Evolutionary conservation across 2,329 filamentous ascomycete species (phyloP).

Genomic region (Ceratocystiopsis brevicomis): DNA sequence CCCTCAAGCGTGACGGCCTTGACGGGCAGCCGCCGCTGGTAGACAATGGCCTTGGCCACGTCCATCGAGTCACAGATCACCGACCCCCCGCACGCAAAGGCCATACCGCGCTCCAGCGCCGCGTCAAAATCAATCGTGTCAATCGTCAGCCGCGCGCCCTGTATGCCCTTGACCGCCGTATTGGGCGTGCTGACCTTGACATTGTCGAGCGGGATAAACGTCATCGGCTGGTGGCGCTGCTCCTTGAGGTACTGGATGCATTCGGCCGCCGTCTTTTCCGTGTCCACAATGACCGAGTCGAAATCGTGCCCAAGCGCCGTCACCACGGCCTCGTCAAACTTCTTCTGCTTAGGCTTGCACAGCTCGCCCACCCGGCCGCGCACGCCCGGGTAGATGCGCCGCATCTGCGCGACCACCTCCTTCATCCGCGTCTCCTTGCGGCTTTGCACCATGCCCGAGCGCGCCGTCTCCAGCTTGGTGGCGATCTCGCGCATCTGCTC

Average conservation of each 20-base stretch:
- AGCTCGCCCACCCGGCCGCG: conserved; percentile 78
- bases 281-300: conserved; percentile 86
- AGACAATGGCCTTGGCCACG: conserved; percentile 78
- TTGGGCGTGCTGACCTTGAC: conserved; percentile 89
- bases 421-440: conserved; percentile 62
- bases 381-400: conserved; percentile 80
- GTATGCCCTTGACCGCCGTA: conserved; percentile 74
- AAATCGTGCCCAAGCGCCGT: conserved; percentile 85
- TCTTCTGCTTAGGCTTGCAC: conserved; percentile 92
- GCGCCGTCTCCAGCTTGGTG: conserved; percentile 64
- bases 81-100: conserved; percentile 84
- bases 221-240: conserved; percentile 70
- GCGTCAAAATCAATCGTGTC: conserved; percentile 92
- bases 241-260: conserved; percentile 91
- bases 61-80: conserved; percentile 81
- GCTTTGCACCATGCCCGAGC: conserved; percentile 69
- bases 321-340: conserved; percentile 82
- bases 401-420: conserved; percentile 70
- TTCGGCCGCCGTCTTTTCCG: conserved; percentile 80
- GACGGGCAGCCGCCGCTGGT: conserved; percentile 64
- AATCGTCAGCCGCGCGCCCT: conserved; percentile 73
- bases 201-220: conserved; percentile 90
- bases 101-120: conserved; percentile 75
- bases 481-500: conserved; percentile 75
- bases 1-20: conserved; percentile 91